Evolutionary conservation across 2,329 filamentous ascomycete genomes (phyloP).

Genomic region (Cordyceps tenuipes): DNA sequence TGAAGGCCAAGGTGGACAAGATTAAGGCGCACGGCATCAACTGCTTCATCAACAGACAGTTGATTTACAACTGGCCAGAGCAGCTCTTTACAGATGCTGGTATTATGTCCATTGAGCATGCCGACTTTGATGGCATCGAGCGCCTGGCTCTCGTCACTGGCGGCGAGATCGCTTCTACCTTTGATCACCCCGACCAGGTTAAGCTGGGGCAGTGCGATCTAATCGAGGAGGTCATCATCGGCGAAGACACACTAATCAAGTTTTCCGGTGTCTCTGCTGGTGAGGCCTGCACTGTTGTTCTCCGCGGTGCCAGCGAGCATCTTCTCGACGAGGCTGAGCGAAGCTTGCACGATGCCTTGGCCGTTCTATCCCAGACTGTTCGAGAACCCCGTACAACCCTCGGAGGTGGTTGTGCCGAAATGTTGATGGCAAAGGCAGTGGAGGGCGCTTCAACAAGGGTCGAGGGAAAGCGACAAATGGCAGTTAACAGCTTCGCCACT

Average conservation of each 20-base stretch:
- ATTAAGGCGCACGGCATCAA: conserved; percentile 99
- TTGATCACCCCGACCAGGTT: conserved; percentile 95
- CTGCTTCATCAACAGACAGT: conserved; percentile 98
- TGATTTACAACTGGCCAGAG: conserved; percentile 99
- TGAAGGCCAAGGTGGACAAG: conserved; percentile 98
- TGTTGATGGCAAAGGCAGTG: conserved; percentile 98
- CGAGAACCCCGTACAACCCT: conserved; percentile 90
- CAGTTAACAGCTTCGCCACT: conserved; percentile 80
- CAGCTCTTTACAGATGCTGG: conserved; percentile 96
- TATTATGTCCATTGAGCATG: conserved; percentile 97
- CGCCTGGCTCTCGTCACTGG: conserved; percentile 89
- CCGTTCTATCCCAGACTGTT: conserved; percentile 93
- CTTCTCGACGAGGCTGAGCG: conserved; percentile 94
- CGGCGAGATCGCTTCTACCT: conserved; percentile 94
- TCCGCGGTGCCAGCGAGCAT: conserved; percentile 93
- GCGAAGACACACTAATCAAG: conserved; percentile 93
- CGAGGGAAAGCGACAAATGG: conserved; percentile 92
- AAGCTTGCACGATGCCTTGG: conserved; percentile 89
- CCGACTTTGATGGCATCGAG: conserved; percentile 97
- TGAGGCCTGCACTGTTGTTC: conserved; percentile 90
- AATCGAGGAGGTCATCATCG: conserved; percentile 97
- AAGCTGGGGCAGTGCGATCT: conserved; percentile 92
- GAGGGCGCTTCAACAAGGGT: conserved; percentile 89
- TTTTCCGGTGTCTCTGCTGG: conserved; percentile 95
- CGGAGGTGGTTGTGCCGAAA: conserved; percentile 93